phyloP scores from a whole-genome alignment of 768 basidiomycete species.

The Chalciporus sphaerocephalus region DNA sequence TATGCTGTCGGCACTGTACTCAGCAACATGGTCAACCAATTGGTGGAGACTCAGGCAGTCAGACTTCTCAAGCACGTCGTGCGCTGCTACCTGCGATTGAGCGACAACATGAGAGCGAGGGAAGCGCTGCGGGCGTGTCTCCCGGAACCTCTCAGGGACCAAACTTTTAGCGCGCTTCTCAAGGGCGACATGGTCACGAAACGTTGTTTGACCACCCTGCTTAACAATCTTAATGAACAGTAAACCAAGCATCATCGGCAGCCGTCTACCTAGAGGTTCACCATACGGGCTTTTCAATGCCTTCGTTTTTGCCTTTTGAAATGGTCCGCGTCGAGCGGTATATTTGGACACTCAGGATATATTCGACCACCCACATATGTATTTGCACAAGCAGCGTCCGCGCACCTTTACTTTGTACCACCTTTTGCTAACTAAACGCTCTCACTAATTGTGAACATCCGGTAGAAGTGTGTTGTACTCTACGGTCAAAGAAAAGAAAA shows the following conservation, averaged over 20 bases:
- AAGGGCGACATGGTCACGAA: constrained; percentile 99
- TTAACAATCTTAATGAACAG: constrained; percentile 81
- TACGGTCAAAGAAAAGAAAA: constrained; percentile 27
- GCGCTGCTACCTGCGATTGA: constrained; percentile 90
- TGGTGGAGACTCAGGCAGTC: constrained; percentile 97
- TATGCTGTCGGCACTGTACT: constrained; percentile 98
- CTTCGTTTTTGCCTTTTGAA: constrained; percentile 15
- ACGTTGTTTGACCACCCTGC: constrained; percentile 83
- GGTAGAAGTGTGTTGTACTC: constrained; percentile 33
- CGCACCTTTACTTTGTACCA: constrained; percentile 29
- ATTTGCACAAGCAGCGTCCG: constrained; percentile 25
- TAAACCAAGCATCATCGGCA: constrained; percentile 20
- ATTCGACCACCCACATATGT: constrained; percentile 25
- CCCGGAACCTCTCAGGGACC: constrained; percentile 91
- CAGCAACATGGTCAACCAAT: constrained; percentile 97
- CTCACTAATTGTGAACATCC: constrained; percentile 31
- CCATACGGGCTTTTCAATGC: constrained; percentile 3
- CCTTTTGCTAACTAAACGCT: constrained; percentile 28
- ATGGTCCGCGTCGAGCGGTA: constrained; percentile 15
- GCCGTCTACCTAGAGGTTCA: constrained; percentile 2
- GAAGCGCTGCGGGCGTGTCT: constrained; percentile 94
- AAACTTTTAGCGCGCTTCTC: constrained; percentile 85
- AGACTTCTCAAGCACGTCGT: constrained; percentile 96
- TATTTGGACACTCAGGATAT: constrained; percentile 32
- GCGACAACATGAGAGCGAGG: constrained; percentile 92